Percentiles rank a stretch among this genome's conserved stretches.
These are phyloP conservation scores for Kurtzmaniella natalensis DNA, from an alignment of 1,139 yeast genomes.

Conservation along the genomic window DNA sequence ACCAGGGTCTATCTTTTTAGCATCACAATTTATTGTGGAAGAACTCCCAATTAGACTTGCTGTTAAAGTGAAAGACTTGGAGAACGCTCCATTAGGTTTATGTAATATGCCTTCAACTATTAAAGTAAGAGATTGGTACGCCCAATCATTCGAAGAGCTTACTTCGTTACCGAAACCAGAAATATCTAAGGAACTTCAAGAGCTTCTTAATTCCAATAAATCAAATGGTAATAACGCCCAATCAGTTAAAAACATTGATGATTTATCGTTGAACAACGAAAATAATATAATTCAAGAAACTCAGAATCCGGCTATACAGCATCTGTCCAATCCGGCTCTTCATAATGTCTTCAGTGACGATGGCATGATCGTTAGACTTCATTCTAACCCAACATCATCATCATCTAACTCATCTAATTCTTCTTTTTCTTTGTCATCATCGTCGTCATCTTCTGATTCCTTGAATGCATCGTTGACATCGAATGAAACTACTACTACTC, in stretches of 20 bases:
- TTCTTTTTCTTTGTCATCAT: conserved; percentile 9
- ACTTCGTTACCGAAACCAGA: conserved; percentile 51
- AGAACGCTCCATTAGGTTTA: conserved; percentile 73
- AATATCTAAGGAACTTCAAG: conserved; percentile 34
- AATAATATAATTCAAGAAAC: conserved; percentile 16
- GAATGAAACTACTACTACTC: conserved; percentile 6
- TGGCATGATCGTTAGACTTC: conserved; percentile 44
- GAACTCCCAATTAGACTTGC: conserved; percentile 87
- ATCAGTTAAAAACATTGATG: conserved; percentile 4
- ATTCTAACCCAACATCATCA: conserved; percentile 7
- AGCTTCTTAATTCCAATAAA: conserved; percentile 26
- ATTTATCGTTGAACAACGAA: conserved; percentile 12
- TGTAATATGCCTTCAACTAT: conserved; percentile 69
- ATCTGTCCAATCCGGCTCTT: conserved; percentile 35
- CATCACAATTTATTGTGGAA: conserved; percentile 80
- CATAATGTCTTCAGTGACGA: conserved; percentile 48
- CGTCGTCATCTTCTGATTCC: conserved; percentile 10
- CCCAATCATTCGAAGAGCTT: conserved; percentile 83
- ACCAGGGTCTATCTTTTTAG: conserved; percentile 76
- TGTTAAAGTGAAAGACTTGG: conserved; percentile 80
- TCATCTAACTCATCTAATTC: neutral
- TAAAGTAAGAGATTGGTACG: conserved; percentile 84
- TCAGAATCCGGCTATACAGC: conserved; percentile 28
- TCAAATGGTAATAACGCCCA: conserved; percentile 6
- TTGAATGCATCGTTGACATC: too few relatives aligned